phyloP scores from a whole-genome alignment of 2,329 filamentous ascomycete genomes.

The Chaetomiaceae sp. region DNA sequence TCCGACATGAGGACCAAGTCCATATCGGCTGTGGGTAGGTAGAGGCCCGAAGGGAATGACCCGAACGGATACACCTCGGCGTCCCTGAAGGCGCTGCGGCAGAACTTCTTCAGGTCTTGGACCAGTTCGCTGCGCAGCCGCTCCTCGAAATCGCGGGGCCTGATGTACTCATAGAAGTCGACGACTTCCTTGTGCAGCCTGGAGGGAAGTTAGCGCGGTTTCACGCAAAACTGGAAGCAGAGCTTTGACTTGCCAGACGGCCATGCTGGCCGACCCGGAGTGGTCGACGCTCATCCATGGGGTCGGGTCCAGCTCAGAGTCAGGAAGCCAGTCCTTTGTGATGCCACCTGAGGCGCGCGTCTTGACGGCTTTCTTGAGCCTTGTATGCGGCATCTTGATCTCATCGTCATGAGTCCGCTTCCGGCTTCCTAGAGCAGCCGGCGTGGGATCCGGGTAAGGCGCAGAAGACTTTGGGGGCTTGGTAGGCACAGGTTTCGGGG shows the following conservation, averaged over 20 bases:
- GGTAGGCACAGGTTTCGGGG: slow-evolving; percentile 6
- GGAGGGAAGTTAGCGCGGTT: slow-evolving; percentile 2
- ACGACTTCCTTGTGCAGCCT: slow-evolving; percentile 86
- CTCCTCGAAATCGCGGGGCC: slow-evolving; percentile 72
- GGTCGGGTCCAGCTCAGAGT: slow-evolving; percentile 39
- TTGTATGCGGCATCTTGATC: slow-evolving; percentile 56
- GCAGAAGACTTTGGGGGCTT: slow-evolving; percentile 21
- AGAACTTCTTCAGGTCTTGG: slow-evolving; percentile 57
- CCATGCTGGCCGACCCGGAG: slow-evolving; percentile 48
- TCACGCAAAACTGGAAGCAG: slow-evolving; percentile 7
- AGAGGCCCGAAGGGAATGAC: slow-evolving; percentile 83
- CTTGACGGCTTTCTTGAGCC: slow-evolving; percentile 47
- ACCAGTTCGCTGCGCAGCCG: slow-evolving; percentile 69
- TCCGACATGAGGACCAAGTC: slow-evolving; percentile 75
- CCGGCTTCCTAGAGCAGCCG: slow-evolving; percentile 53
- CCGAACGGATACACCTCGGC: slow-evolving; percentile 74
- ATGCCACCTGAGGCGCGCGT: slow-evolving; percentile 49
- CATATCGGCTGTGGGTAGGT: slow-evolving; percentile 76
- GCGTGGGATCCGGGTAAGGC: slow-evolving; percentile 33
- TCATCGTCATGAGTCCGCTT: slow-evolving; percentile 72
- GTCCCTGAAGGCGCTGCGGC: slow-evolving; percentile 55
- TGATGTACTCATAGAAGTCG: slow-evolving; percentile 83
- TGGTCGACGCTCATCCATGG: slow-evolving; percentile 64
- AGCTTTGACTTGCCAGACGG: slow-evolving; percentile 49
- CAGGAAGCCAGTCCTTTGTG: slow-evolving; percentile 48